Conservation (phyloP, 768 basidiomycete genomes). For the Artomyces pyxidatus region DNA sequence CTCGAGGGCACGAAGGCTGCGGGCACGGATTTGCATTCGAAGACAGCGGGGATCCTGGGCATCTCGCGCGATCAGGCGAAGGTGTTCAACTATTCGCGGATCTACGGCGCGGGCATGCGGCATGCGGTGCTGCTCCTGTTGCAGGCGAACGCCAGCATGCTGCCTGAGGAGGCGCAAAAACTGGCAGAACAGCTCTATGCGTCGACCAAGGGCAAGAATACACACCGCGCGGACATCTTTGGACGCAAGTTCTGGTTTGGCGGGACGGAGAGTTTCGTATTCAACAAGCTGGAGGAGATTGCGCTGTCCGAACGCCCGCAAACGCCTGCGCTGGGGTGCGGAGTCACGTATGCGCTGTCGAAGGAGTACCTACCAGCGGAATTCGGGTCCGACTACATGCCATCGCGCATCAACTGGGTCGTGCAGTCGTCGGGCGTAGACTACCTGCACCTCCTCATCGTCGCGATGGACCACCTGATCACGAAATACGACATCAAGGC, state of each 20-base stretch:
- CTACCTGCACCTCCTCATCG: constrained; percentile 93
- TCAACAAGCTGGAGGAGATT: constrained; percentile 96
- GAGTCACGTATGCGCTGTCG: constrained; percentile 87
- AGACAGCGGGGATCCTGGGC: constrained; percentile 87
- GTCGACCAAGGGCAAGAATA: constrained; percentile 89
- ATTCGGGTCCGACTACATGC: constrained; percentile 85
- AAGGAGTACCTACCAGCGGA: constrained; percentile 78
- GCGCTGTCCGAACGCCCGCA: constrained; percentile 79
- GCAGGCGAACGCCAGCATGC: constrained; percentile 76
- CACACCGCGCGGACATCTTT: constrained; percentile 66
- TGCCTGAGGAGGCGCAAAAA: constrained; percentile 68
- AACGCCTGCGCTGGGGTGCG: constrained; percentile 91
- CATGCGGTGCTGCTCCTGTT: constrained; percentile 84
- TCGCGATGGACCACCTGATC: constrained; percentile 87
- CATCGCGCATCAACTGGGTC: constrained; percentile 98
- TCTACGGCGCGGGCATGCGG: constrained; percentile 96
- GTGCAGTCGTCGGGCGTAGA: constrained; percentile 98
- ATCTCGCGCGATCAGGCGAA: constrained; percentile 94
- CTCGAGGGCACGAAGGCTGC: constrained; percentile 93
- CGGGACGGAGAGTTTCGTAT: constrained; percentile 91
- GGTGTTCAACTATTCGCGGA: constrained; percentile 97
- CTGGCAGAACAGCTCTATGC: constrained; percentile 82
- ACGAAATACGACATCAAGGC: constrained; percentile 77
- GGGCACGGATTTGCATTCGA: constrained; percentile 94
- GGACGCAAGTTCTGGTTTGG: constrained; percentile 91